These are phyloP conservation scores for Ceraceosorus guamensis DNA, from an alignment of 1,284 basidiomycete genomes.

Conservation along the genomic window DNA sequence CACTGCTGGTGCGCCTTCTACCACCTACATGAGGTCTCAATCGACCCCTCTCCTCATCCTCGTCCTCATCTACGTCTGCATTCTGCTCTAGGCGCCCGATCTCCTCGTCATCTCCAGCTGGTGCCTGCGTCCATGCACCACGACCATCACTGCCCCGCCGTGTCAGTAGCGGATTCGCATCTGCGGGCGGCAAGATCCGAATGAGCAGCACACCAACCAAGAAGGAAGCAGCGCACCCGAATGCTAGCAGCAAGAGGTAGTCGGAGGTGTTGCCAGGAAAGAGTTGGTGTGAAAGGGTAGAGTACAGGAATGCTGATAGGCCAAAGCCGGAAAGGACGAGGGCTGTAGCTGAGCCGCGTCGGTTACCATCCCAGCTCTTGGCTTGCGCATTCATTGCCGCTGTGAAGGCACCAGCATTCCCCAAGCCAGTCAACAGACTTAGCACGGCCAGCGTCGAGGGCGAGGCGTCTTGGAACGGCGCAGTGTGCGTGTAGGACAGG, in stretches of 20 bases:
- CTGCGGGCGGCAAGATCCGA: slow-evolving; percentile 55
- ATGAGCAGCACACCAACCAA: slow-evolving; percentile 62
- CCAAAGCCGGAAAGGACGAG: slow-evolving; percentile 75
- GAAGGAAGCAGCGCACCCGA: slow-evolving; percentile 66
- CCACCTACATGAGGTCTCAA: neutral
- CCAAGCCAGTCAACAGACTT: slow-evolving; percentile 33
- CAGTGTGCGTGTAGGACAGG: slow-evolving; percentile 9
- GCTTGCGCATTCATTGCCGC: slow-evolving; percentile 47
- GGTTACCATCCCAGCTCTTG: slow-evolving; percentile 34
- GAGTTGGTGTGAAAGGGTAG: slow-evolving; percentile 59
- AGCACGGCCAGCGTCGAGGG: slow-evolving; percentile 26
- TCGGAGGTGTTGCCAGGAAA: slow-evolving; percentile 66
- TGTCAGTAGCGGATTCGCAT: slow-evolving; percentile 3
- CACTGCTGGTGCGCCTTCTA: slow-evolving; percentile 25
- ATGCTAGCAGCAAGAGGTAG: slow-evolving; percentile 62
- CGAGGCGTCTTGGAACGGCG: slow-evolving; percentile 5
- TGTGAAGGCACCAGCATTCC: slow-evolving; percentile 42
- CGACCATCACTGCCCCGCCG: neutral
- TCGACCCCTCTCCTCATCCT: neutral
- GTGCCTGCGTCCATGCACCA: neutral
- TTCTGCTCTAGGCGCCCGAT: neutral
- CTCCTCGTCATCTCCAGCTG: neutral
- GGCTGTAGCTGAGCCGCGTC: slow-evolving; percentile 63
- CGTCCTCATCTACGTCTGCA: neutral
- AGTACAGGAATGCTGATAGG: slow-evolving; percentile 72